Conservation (phyloP, 2,329 filamentous ascomycete genomes). For the Lachnellula hyalina region DNA sequence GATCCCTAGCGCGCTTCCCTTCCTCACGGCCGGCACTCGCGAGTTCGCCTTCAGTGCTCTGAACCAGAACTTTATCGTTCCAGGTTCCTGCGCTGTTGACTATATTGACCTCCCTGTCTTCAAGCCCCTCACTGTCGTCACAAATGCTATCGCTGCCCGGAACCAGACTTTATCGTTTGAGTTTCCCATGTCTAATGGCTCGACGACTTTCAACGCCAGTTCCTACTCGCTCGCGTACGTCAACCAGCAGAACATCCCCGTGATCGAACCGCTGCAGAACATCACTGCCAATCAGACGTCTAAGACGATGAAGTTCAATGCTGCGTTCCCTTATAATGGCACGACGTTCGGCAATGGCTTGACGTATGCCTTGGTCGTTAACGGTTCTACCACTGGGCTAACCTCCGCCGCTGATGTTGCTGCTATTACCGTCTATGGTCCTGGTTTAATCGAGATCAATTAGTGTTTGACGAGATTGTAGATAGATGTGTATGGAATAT, state of each 20-base stretch:
- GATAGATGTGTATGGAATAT: background rate
- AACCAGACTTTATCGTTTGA: conserved; percentile 41
- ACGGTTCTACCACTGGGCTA: conserved; percentile 22
- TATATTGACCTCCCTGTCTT: conserved; percentile 53
- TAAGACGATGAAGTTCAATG: conserved; percentile 42
- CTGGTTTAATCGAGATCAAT: conserved; percentile 44
- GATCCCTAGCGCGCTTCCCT: conserved; percentile 57
- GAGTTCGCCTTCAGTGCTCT: conserved; percentile 62
- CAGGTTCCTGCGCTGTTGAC: conserved; percentile 50
- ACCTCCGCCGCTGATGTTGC: conserved; percentile 36
- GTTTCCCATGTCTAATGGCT: conserved; percentile 34
- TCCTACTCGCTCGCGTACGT: conserved; percentile 44
- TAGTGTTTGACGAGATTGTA: conserved; percentile 1
- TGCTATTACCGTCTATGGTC: conserved; percentile 38
- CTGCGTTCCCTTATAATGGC: conserved; percentile 43
- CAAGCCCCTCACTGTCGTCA: conserved; percentile 42
- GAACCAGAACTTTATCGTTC: conserved; percentile 54
- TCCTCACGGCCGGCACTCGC: conserved; percentile 58
- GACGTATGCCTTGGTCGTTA: conserved; percentile 47
- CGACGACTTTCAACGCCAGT: conserved; percentile 23
- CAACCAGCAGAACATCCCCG: conserved; percentile 43
- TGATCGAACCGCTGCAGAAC: conserved; percentile 41
- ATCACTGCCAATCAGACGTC: conserved; percentile 32
- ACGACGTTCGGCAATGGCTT: conserved; percentile 45
- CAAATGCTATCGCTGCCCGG: background rate